Evolutionary conservation across 2,329 filamentous ascomycete genomes (phyloP).

Genomic region (Hypoxylon sp.): DNA sequence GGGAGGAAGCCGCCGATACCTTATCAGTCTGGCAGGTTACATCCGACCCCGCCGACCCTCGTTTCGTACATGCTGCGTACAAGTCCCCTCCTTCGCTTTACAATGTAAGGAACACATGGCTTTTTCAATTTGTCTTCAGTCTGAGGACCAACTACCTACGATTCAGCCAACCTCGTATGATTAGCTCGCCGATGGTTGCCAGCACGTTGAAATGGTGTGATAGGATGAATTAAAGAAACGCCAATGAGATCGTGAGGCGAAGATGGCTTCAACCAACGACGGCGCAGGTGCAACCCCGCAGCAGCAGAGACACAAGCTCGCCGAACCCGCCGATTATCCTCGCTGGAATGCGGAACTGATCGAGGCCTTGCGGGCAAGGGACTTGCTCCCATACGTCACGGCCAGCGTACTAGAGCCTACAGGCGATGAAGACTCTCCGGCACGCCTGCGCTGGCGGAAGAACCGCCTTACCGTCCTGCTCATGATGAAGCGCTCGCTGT

Average conservation of each 20-base stretch:
- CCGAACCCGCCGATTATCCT: conserved; percentile 28
- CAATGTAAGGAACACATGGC: conserved; percentile 12
- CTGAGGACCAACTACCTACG: background rate
- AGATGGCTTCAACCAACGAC: conserved; percentile 32
- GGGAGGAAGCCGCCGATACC: conserved; percentile 22
- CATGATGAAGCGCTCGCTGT: conserved; percentile 38
- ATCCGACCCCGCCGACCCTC: conserved; percentile 37
- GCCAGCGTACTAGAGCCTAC: conserved; percentile 30
- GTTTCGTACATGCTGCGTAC: conserved; percentile 2
- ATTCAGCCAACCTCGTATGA: background rate
- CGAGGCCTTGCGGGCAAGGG: conserved; percentile 24
- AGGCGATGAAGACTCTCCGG: conserved; percentile 20
- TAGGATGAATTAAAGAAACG: conserved; percentile 4
- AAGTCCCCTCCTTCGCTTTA: background rate
- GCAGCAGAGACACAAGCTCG: conserved; percentile 34
- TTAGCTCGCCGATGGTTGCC: conserved; percentile 3
- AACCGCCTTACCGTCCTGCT: conserved; percentile 34
- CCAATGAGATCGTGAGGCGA: conserved; percentile 15
- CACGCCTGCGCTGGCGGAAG: conserved; percentile 32
- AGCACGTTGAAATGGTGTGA: conserved; percentile 11
- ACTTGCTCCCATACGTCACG: conserved; percentile 38
- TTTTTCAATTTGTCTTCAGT: conserved; percentile 3
- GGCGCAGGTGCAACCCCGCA: background rate
- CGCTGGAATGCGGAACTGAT: conserved; percentile 43
- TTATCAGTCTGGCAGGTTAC: conserved; percentile 34